phyloP scores from a whole-genome alignment of 768 basidiomycete genomes.

The Leccinellum luteum region DNA sequence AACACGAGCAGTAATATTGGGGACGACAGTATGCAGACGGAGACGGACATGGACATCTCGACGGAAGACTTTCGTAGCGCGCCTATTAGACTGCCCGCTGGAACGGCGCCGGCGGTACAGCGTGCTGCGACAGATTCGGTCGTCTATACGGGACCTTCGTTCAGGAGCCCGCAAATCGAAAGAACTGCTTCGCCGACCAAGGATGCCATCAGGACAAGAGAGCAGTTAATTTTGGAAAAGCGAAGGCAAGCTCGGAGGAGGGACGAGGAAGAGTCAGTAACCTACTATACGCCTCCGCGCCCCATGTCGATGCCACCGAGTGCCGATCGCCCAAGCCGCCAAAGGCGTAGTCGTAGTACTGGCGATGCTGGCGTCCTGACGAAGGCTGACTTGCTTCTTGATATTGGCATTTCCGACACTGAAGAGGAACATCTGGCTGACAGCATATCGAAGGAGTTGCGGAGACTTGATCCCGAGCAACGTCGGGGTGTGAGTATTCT shows the following conservation, averaged over 20 bases:
- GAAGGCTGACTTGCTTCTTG: constrained; percentile 34
- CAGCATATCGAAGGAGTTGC: constrained; percentile 72
- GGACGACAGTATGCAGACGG: constrained; percentile 31
- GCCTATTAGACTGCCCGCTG: constrained; percentile 7
- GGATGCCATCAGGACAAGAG: constrained; percentile 63
- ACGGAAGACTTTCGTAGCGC: constrained; percentile 24
- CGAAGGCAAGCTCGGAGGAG: constrained; percentile 57
- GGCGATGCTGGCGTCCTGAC: constrained; percentile 59
- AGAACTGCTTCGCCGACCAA: constrained; percentile 51
- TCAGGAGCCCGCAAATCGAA: constrained; percentile 32
- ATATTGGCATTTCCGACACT: constrained; percentile 37
- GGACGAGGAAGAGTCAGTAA: constrained; percentile 47
- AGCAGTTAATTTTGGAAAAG: constrained; percentile 70
- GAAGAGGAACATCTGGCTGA: constrained; percentile 59
- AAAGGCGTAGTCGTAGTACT: constrained; percentile 75
- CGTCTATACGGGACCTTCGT: constrained; percentile 28
- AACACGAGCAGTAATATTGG: constrained; percentile 33
- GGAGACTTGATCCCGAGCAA: constrained; percentile 45
- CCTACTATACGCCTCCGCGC: constrained; percentile 33
- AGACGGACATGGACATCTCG: constrained; percentile 32
- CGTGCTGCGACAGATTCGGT: constrained; percentile 54
- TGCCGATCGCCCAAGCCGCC: constrained; percentile 49
- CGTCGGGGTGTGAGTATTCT: constrained; percentile 22
- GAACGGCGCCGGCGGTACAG: constrained; percentile 34
- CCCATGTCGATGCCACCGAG: constrained; percentile 23